These are phyloP conservation scores for Leishmania mexicana DNA, from an alignment of 208 protist genomes.

Conservation along the genomic window DNA sequence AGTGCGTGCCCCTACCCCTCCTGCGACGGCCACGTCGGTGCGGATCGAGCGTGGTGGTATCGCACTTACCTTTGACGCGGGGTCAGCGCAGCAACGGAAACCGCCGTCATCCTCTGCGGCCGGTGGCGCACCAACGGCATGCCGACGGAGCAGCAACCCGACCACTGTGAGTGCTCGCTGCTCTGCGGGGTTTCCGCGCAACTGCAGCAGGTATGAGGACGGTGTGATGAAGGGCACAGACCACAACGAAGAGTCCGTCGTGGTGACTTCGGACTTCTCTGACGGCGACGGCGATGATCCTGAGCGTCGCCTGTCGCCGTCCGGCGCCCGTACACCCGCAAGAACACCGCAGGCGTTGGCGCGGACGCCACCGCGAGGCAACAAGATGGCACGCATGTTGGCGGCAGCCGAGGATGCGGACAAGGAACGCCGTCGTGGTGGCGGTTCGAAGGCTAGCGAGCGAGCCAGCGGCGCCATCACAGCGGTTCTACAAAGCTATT, in stretches of 20 bases:
- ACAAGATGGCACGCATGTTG: not conserved
- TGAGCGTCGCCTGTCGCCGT: not conserved
- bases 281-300: not conserved
- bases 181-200: not conserved
- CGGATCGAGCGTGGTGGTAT: slow-evolving; percentile 33
- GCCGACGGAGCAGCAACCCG: not conserved
- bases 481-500: not conserved
- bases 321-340: not conserved
- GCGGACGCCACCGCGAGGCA: not conserved
- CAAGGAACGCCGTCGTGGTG: not conserved
- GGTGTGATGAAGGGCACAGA: not conserved
- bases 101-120: not conserved
- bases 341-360: not conserved
- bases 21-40: not conserved
- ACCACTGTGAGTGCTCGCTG: not conserved
- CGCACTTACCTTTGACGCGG: slow-evolving; percentile 40
- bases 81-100: not conserved
- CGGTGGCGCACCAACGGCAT: not conserved
- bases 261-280: not conserved
- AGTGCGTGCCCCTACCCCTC: not conserved
- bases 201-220: not conserved
- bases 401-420: not conserved
- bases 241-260: not conserved
- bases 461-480: not conserved
- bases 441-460: not conserved